Base-by-base conservation (phyloP, 2,329 filamentous ascomycete genomes). In the Phialocephala sp. region DNA sequence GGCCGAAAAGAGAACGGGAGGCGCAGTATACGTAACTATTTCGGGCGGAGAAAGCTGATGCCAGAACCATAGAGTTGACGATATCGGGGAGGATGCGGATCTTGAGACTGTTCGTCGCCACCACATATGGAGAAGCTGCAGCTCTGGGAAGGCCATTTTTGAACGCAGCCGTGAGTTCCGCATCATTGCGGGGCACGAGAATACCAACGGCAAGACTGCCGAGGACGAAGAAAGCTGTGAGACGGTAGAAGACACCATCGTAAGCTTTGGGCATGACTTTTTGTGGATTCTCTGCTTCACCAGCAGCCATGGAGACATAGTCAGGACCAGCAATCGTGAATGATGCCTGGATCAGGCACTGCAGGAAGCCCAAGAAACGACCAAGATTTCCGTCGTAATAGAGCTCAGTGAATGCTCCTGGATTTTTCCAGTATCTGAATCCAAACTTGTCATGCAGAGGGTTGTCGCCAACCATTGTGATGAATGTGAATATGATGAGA, bases 241-340 rank as follows among this genome's bases (percentile, higher is more conserved):
- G 82, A 54, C 91, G 87, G 76, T 88, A 91, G 78, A 91, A 91
- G 6, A 91, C 88, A 0, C 87, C 87, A 71, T 91, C 91, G 79
- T 86, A 92, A 0, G 90, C 90, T 58, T 82, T 84, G 27, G 89
- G 89, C 77, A 93, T 85, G 59, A 85, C 84, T 9, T 78, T 79
- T 6, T 88, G 84, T 0, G 89, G 89, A 66, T 88, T 86, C 73
- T 90, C 82, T 1, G 87, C 83, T 76, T 91, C 89, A 60, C 89
- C 90, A n/a, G 91, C 88, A 0, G 90, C 91, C 72, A 86, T 87
- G 36, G 83, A 83, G 39, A 91, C 85, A 71, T 90, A 91, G 71
- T 91, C 89, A 1, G 88, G 88, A 0, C 89, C 89, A n/a, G 60
- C 84, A 18, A 68, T 62, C n/a, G 87, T 89, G 79, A 91, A 91